phyloP scores from a whole-genome alignment of 73 alveolate genomes.

The Uronychia setigera region DNA sequence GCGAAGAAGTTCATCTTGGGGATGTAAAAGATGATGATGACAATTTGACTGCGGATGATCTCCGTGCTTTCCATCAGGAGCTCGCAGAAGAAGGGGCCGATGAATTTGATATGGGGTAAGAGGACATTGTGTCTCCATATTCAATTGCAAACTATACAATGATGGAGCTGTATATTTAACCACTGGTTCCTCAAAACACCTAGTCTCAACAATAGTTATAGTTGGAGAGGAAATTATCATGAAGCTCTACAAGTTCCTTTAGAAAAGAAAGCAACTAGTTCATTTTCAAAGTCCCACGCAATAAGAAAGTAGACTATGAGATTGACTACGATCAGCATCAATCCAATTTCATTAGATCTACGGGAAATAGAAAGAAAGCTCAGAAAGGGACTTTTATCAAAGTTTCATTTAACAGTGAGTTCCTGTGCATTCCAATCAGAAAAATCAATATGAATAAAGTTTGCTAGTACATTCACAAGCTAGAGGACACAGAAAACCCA shows the following conservation, averaged over 20 bases:
- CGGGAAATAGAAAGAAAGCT: not conserved
- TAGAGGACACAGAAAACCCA: not conserved
- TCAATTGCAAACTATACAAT: conserved; percentile 35
- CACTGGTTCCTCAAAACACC: not conserved
- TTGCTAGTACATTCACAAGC: not conserved
- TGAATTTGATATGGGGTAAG: conserved; percentile 33
- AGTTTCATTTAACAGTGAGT: not conserved
- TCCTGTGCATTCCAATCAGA: not conserved
- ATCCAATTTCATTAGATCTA: not conserved
- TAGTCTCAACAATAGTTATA: too few species aligned
- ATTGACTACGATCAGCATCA: not conserved
- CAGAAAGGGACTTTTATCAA: not conserved
- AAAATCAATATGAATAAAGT: conserved; percentile 1
- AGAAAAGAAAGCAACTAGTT: not conserved
- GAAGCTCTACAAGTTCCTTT: too few species aligned
- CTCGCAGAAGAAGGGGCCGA: conserved; percentile 31
- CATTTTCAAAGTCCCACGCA: not conserved
- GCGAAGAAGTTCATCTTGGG: not conserved
- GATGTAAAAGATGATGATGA: conserved; percentile 27
- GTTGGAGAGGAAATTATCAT: conserved; percentile 11
- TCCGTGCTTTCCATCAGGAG: conserved; percentile 5
- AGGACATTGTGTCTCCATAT: conserved; percentile 53
- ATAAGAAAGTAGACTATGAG: not conserved
- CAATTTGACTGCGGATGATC: not conserved
- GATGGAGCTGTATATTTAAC: conserved; percentile 15